Conservation (phyloP, 2,329 filamentous ascomycete genomes). For the Aspergillus glaucus region DNA sequence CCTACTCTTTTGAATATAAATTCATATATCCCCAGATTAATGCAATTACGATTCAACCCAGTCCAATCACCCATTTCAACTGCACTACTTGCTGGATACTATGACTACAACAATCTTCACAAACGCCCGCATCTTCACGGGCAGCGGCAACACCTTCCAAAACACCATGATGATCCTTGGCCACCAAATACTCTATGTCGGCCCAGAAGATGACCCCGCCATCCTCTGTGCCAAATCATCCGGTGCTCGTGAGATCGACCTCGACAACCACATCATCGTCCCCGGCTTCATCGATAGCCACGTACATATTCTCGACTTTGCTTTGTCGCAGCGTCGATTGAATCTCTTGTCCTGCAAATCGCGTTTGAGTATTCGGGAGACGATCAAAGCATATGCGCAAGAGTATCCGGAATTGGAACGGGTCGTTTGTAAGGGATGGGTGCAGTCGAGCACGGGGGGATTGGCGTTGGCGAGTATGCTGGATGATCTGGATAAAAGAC, state of each 20-base stretch:
- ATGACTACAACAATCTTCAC: conserved; percentile 16
- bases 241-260: conserved; percentile 23
- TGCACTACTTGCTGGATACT: too few relatives aligned
- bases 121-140: conserved; percentile 30
- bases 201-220: conserved; percentile 22
- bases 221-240: conserved; percentile 13
- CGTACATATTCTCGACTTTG: conserved; percentile 47
- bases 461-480: conserved; percentile 42
- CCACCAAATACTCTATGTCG: conserved; percentile 39
- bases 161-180: conserved; percentile 36
- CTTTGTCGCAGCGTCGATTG: conserved; percentile 42
- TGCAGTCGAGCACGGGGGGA: conserved; percentile 40
- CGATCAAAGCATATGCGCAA: conserved; percentile 38
- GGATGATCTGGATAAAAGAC: conserved; percentile 43
- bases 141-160: conserved; percentile 17
- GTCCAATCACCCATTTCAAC: neutral
- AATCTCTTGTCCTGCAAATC: conserved; percentile 38
- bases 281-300: conserved; percentile 48
- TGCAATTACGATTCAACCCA: too few relatives aligned
- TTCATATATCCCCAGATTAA: too few relatives aligned
- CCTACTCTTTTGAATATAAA: too few relatives aligned
- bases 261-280: conserved; percentile 34
- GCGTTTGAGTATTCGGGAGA: conserved; percentile 38
- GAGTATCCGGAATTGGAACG: conserved; percentile 34
- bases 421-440: conserved; percentile 45